Evolutionary conservation across 768 basidiomycete genomes (phyloP).

Genomic region (Mycena sanguinolenta): DNA sequence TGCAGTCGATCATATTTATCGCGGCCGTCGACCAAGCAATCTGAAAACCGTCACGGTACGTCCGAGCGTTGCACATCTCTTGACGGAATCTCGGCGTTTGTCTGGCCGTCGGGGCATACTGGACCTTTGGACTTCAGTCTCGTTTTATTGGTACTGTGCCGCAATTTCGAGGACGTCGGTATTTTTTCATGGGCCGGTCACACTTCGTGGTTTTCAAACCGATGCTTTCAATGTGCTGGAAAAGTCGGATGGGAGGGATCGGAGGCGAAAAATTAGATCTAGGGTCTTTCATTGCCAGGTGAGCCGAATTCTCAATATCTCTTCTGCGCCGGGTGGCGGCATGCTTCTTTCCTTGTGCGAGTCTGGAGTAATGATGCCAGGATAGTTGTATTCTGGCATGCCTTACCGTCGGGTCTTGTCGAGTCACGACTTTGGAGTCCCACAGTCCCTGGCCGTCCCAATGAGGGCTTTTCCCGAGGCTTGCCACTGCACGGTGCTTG

Average conservation of each 20-base stretch:
- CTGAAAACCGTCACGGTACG: too few relatives aligned
- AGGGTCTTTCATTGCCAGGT: not conserved
- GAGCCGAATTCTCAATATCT: not conserved
- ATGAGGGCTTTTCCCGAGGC: not conserved
- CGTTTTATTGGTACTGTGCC: not conserved
- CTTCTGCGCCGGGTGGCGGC: not conserved
- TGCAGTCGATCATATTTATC: too few relatives aligned
- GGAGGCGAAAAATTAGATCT: not conserved
- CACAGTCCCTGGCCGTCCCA: too few relatives aligned
- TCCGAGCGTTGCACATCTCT: too few relatives aligned
- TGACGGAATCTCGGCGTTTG: too few relatives aligned
- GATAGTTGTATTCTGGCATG: too few relatives aligned
- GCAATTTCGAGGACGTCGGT: not conserved
- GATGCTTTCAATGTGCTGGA: too few relatives aligned
- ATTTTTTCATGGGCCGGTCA: not conserved
- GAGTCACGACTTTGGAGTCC: not conserved
- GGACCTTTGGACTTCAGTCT: too few relatives aligned
- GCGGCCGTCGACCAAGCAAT: too few relatives aligned
- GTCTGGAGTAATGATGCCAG: too few relatives aligned
- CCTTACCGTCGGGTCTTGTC: not conserved
- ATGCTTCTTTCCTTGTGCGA: not conserved
- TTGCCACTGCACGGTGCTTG: not conserved
- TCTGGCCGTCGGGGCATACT: too few relatives aligned
- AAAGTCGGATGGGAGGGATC: not conserved
- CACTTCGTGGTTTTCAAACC: too few relatives aligned